Percentiles rank a stretch among this genome's conserved stretches.
These are phyloP conservation scores for Trichophyton verrucosum DNA, from an alignment of 2,329 filamentous ascomycete genomes.

Conservation along the genomic window DNA sequence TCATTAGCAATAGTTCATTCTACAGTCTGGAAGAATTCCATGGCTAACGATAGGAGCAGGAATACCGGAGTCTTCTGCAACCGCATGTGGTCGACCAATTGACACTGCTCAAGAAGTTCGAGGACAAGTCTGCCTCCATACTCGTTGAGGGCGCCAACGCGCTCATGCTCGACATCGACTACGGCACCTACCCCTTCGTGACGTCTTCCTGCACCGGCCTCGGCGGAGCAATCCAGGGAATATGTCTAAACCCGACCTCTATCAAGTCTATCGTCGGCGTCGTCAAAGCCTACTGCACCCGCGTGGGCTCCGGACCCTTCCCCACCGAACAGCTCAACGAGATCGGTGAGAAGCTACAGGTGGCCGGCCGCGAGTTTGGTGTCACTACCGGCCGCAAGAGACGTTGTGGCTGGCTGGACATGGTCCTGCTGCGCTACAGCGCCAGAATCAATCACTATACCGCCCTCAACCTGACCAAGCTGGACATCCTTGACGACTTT, in stretches of 20 bases:
- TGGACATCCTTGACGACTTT: slow-evolving; percentile 53
- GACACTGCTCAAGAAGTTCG: slow-evolving; percentile 41
- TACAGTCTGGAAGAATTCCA: background rate
- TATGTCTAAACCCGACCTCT: slow-evolving; percentile 45
- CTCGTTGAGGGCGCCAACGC: slow-evolving; percentile 54
- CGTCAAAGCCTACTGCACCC: slow-evolving; percentile 53
- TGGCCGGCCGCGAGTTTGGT: slow-evolving; percentile 43
- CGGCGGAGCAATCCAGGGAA: slow-evolving; percentile 43
- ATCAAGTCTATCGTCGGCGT: slow-evolving; percentile 50
- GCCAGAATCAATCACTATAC: slow-evolving; percentile 43
- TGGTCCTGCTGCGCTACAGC: slow-evolving; percentile 52
- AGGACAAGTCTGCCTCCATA: slow-evolving; percentile 42
- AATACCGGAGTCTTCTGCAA: slow-evolving; percentile 27
- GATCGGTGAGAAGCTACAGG: slow-evolving; percentile 45
- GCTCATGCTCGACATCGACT: slow-evolving; percentile 47
- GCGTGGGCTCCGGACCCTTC: slow-evolving; percentile 49
- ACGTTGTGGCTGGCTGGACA: slow-evolving; percentile 53
- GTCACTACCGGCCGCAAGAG: slow-evolving; percentile 50
- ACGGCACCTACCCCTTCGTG: slow-evolving; percentile 41
- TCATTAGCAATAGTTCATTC: background rate
- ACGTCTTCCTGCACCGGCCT: slow-evolving; percentile 38
- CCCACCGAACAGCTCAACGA: slow-evolving; percentile 50
- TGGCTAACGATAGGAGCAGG: slow-evolving; percentile 17
- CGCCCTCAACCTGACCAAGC: slow-evolving; percentile 50
- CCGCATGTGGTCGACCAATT: slow-evolving; percentile 35